A percentile compares a stretch with the other conserved stretches of the same genome.
phyloP scores from a whole-genome alignment of 768 basidiomycete species.

The Macrolepiota dolichaula region DNA sequence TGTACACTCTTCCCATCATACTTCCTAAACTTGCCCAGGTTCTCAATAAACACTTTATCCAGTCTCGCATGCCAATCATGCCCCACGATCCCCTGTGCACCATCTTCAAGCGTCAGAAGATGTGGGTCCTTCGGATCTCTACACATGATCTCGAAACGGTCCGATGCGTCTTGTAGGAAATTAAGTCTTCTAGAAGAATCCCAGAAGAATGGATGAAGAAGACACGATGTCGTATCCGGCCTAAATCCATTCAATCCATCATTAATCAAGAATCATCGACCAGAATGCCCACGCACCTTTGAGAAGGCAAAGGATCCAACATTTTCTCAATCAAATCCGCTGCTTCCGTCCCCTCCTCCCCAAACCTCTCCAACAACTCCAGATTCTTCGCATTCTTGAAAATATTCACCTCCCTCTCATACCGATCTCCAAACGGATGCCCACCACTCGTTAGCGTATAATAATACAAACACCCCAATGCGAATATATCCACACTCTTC shows the following conservation, averaged over 20 bases:
- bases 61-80: constrained; percentile 86
- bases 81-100: constrained; percentile 71
- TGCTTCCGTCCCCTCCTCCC: constrained; percentile 94
- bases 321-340: constrained; percentile 75
- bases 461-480: constrained; percentile 92
- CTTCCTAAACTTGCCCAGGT: constrained; percentile 95
- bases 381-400: constrained; percentile 75
- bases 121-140: constrained; percentile 82
- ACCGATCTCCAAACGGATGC: constrained; percentile 93
- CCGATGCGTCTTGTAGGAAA: constrained; percentile 97
- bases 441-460: constrained; percentile 86
- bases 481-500: constrained; percentile 95
- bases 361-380: constrained; percentile 70
- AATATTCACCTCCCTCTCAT: constrained; percentile 93
- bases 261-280: neutral
- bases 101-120: constrained; percentile 71
- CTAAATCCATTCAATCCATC: constrained; percentile 33
- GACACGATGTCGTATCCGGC: constrained; percentile 83
- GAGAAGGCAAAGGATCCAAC: constrained; percentile 72
- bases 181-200: constrained; percentile 77
- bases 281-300: constrained; percentile 51
- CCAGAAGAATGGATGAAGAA: constrained; percentile 98
- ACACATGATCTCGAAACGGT: constrained; percentile 97
- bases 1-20: constrained; percentile 91
- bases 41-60: constrained; percentile 90